Conservation (phyloP, 2,329 filamentous ascomycete genomes). For the Gnomoniopsis sp. region DNA sequence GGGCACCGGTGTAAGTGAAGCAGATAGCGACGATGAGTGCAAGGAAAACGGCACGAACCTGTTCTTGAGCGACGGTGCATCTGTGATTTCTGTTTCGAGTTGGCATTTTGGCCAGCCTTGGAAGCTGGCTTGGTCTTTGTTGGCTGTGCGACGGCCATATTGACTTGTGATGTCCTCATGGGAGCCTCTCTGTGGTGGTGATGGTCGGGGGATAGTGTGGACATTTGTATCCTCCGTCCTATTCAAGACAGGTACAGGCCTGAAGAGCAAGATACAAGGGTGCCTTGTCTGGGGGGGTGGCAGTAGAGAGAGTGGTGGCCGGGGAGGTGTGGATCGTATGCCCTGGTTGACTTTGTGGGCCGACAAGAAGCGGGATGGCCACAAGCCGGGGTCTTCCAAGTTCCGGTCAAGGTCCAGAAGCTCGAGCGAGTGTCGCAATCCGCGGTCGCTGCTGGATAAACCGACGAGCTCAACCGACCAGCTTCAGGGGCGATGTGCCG, state of each 20-base stretch:
- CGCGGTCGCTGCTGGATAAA: conserved; percentile 17
- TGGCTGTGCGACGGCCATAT: conserved; percentile 60
- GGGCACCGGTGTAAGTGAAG: not conserved
- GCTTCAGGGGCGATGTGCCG: conserved; percentile 32
- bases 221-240: conserved; percentile 56
- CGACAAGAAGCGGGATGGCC: conserved; percentile 40
- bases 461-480: conserved; percentile 28
- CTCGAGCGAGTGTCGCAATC: conserved; percentile 12
- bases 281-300: conserved; percentile 25
- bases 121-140: conserved; percentile 56
- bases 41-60: conserved; percentile 58
- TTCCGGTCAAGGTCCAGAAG: conserved; percentile 29
- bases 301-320: conserved; percentile 22
- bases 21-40: conserved; percentile 12
- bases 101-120: conserved; percentile 47
- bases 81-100: conserved; percentile 70
- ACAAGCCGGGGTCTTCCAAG: conserved; percentile 28
- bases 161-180: conserved; percentile 49
- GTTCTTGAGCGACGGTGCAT: conserved; percentile 93
- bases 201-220: conserved; percentile 59
- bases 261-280: conserved; percentile 19
- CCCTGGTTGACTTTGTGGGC: conserved; percentile 25
- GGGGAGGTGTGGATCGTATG: conserved; percentile 22
- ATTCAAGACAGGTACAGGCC: conserved; percentile 38
- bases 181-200: conserved; percentile 41